Conservation (phyloP, 2,329 filamentous ascomycete genomes). For the Fusarium pseudoanthophilum region DNA sequence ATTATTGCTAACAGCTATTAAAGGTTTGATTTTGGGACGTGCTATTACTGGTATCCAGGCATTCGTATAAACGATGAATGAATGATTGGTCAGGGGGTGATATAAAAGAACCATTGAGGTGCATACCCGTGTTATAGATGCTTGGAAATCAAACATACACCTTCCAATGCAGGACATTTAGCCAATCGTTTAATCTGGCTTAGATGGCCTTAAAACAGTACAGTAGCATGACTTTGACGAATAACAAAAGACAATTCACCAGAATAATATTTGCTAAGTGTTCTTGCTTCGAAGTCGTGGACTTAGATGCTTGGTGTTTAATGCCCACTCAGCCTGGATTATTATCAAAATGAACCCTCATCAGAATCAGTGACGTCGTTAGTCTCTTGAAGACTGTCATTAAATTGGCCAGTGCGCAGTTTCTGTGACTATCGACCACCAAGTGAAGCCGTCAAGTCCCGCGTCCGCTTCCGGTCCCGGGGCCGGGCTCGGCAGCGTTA, state of each 20-base stretch:
- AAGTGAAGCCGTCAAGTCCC: constrained; percentile 25
- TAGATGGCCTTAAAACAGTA: not conserved
- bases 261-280: not conserved
- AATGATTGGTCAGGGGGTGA: constrained; percentile 24
- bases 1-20: constrained; percentile 31
- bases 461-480: not conserved
- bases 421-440: not conserved
- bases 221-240: not conserved
- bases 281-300: not conserved
- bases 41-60: constrained; percentile 82
- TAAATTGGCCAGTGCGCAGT: constrained; percentile 1
- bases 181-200: not conserved
- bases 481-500: constrained; percentile 9
- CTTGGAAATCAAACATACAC: constrained; percentile 31
- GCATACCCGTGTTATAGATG: constrained; percentile 28
- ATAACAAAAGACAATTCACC: not conserved
- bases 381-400: not conserved
- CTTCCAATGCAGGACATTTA: not conserved
- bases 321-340: constrained; percentile 3
- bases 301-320: not conserved
- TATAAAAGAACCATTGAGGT: constrained; percentile 13
- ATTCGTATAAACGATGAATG: constrained; percentile 65
- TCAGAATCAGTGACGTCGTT: constrained; percentile 19
- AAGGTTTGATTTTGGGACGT: constrained; percentile 75
- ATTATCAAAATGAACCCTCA: not conserved